Conservation (phyloP, 805 yeast species). For the Priceomyces haplophilus region DNA sequence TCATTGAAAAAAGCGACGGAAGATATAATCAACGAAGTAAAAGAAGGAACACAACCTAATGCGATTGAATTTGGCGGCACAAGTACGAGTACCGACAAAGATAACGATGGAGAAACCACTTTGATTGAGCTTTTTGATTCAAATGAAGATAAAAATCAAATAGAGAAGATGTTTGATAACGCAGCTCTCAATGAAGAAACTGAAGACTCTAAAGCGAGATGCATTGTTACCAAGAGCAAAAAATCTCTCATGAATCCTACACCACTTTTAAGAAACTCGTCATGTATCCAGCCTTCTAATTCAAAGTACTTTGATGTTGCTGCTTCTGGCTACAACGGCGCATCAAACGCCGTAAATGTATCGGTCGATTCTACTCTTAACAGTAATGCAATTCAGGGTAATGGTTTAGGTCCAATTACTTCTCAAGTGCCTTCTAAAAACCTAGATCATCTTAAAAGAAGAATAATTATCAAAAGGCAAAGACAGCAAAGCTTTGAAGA, state of each 20-base stretch:
- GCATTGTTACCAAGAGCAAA: background rate
- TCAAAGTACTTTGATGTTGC: slow-evolving; percentile 44
- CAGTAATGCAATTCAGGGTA: slow-evolving; percentile 39
- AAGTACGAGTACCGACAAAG: slow-evolving; percentile 28
- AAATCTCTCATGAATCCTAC: slow-evolving; percentile 29
- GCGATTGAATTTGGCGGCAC: slow-evolving; percentile 18
- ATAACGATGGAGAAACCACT: slow-evolving; percentile 16
- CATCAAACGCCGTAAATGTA: slow-evolving; percentile 40
- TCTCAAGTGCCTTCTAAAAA: slow-evolving; percentile 56
- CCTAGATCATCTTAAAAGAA: slow-evolving; percentile 45
- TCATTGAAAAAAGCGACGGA: slow-evolving; percentile 33
- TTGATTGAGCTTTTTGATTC: slow-evolving; percentile 12
- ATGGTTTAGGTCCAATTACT: slow-evolving; percentile 60
- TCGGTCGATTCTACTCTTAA: slow-evolving; percentile 41
- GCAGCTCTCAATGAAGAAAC: slow-evolving; percentile 16
- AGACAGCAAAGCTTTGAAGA: slow-evolving; percentile 15
- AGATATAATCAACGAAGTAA: slow-evolving; percentile 29
- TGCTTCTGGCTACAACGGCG: slow-evolving; percentile 44
- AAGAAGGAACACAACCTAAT: slow-evolving; percentile 16
- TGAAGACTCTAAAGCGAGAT: background rate
- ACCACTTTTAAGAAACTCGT: slow-evolving; percentile 33
- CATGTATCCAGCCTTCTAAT: slow-evolving; percentile 37
- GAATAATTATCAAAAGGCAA: slow-evolving; percentile 42
- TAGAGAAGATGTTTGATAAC: slow-evolving; percentile 24
- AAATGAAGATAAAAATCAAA: slow-evolving; percentile 5